Base-by-base conservation (phyloP, 495 filamentous ascomycete genomes). In the Sporormia fimetaria region DNA sequence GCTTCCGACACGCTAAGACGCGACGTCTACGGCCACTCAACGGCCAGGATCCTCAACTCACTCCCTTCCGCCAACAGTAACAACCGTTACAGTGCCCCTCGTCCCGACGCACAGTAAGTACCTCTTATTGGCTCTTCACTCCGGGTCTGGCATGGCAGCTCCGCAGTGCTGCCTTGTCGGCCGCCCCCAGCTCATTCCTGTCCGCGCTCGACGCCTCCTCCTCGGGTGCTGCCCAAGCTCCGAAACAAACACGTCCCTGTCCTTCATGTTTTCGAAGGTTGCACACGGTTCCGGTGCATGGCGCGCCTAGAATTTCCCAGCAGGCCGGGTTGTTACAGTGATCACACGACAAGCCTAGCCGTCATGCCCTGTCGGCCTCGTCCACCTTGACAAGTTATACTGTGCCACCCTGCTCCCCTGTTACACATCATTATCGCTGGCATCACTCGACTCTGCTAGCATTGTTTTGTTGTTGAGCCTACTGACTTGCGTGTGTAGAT, bases 201-300 rank as follows among this genome's bases (percentile, higher is more conserved):
- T 39, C 46, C 21, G 38, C 43, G 25, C 31, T 48, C 40, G 40
- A 45, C 41, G 34, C 51, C 37, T 43, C 42, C 18, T 49, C 37
- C 31, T 42, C 42, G 47, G 42, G 47, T 55, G 51, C 51, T 55
- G 51, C 51, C 51, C 46, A 47, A 55, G 39, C 28, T 47, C 42
- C 51, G 42, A 51, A 54, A 55, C 51, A 55, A 52, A 60, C 54
- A 56, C 56, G 51, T 59, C 56, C 51, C 44, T 51, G 54, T 45
- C 41, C 36, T 33, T 40, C 43, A 33, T 47, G 41, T 26, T 27
- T 14, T 20, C 32, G 44, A 33, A 38, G 38, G 56, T 57, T 44
- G 40, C 49, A 60, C 48, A 56, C 31, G 45, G 42, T 42, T 47
- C 51, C 21, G 42, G 41, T 34, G 47, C 34, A 45, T 51, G 51